phyloP scores from a whole-genome alignment of 2,329 filamentous ascomycete genomes.

The Macrophomina tecta region DNA sequence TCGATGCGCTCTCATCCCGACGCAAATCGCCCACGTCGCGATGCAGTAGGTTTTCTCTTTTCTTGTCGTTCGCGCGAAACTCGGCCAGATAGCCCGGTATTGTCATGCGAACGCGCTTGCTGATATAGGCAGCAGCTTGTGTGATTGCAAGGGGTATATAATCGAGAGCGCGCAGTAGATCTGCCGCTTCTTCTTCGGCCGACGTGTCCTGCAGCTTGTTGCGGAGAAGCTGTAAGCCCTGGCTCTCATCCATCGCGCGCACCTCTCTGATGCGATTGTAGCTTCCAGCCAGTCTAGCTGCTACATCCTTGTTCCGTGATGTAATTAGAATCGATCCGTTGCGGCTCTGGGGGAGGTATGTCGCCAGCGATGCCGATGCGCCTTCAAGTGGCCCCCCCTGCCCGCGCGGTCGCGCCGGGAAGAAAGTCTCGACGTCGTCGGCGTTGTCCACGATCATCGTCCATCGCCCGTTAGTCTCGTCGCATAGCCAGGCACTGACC shows the following conservation, averaged over 20 bases:
- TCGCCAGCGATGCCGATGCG: not conserved
- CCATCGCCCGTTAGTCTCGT: slow-evolving; percentile 36
- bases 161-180: slow-evolving; percentile 31
- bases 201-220: not conserved
- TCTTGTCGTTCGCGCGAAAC: slow-evolving; percentile 42
- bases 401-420: too few species aligned
- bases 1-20: slow-evolving; percentile 41
- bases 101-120: not conserved
- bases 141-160: slow-evolving; percentile 43
- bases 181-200: not conserved
- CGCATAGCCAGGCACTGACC: slow-evolving; percentile 36
- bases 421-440: slow-evolving; percentile 31
- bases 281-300: not conserved
- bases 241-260: not conserved
- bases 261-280: too few species aligned
- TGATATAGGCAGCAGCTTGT: slow-evolving; percentile 44
- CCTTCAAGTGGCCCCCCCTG: too few species aligned
- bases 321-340: slow-evolving; percentile 27
- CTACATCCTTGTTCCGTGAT: not conserved
- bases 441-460: slow-evolving; percentile 43
- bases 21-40: slow-evolving; percentile 40
- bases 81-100: slow-evolving; percentile 44
- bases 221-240: not conserved
- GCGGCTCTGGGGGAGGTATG: not conserved
- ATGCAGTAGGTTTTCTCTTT: slow-evolving; percentile 34